Base-by-base conservation (phyloP, 495 filamentous ascomycete genomes). In the Letharia columbiana region DNA sequence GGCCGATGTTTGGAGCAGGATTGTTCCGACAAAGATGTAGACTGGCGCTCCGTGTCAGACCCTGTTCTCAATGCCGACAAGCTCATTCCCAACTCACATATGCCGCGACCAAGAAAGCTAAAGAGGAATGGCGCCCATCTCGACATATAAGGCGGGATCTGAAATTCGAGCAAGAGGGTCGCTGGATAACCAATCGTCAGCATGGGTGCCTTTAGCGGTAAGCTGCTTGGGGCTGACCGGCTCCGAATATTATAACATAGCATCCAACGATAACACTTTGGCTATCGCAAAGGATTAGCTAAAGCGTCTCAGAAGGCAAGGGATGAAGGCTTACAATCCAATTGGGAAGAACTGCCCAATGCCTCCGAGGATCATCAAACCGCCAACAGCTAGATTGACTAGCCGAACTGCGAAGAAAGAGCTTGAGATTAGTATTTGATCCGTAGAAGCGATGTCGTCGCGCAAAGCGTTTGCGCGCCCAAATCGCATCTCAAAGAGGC, bases 81-180 rank as follows among this genome's bases (percentile, higher is more conserved):
- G 35, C n/a, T 44, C 40, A 9, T 62, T 41, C 4, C 11, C 50
- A 13, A 87, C 91, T 78, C 85, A 97, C 92, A 98, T 75, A 91
- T 79, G 75, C 94, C 94, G 71, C 94, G 92, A 62, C 94, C 94
- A 70, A 98, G 75, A 84, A 99, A 98, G 57, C 88, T 92, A 83
- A 97, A 98, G 73, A 98, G 86, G 85, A 99, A 99, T 35, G 89
- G 92, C 23, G 92, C 94, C 82, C 98, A 97, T 75, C 89, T 86
- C 66, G 91, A 88, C 47, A 96, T 82, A 75, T 96, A 92, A 44
- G 92, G 90, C 7, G 95, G 95, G 69, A 96, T 91, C 77, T 96
- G 92, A 78, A 96, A 94, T 78, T 99, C 94, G 73, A 84, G 74
- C 62, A 90, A 76, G 15, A 76, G 82, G 64, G 83, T 87, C 23